phyloP scores from a whole-genome alignment of 805 yeast genomes.

The Yarrowia hollandica region DNA sequence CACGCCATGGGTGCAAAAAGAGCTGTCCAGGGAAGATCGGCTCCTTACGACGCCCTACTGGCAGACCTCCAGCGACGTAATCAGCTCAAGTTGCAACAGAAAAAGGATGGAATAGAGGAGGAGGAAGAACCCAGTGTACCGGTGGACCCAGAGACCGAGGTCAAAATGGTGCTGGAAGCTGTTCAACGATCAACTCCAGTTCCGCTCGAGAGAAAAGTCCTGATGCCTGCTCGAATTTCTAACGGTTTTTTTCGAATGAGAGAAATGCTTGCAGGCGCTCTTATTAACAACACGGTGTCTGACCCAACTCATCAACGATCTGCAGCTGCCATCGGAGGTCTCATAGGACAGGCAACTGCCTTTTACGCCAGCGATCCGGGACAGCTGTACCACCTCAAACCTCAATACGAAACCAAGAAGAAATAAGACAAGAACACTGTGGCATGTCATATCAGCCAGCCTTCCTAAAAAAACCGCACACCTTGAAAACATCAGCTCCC shows the following conservation, averaged over 20 bases:
- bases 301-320: slow-evolving; percentile 6
- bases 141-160: slow-evolving; percentile 87
- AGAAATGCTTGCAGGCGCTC: slow-evolving; percentile 84
- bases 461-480: too few relatives aligned
- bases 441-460: not conserved
- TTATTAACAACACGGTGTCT: slow-evolving; percentile 43
- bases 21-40: slow-evolving; percentile 89
- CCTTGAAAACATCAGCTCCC: too few relatives aligned
- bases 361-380: slow-evolving; percentile 23
- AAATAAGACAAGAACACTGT: not conserved
- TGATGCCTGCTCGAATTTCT: slow-evolving; percentile 67
- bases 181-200: slow-evolving; percentile 73
- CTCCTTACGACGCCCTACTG: slow-evolving; percentile 83
- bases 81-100: slow-evolving; percentile 65
- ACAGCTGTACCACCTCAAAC: slow-evolving; percentile 13
- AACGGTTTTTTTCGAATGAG: slow-evolving; percentile 75
- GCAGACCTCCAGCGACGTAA: slow-evolving; percentile 90
- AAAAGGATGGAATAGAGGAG: slow-evolving; percentile 41
- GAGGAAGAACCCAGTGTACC: slow-evolving; percentile 42
- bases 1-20: slow-evolving; percentile 99
- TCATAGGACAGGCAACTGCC: slow-evolving; percentile 20
- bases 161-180: slow-evolving; percentile 87
- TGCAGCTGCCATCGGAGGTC: slow-evolving; percentile 28
- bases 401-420: slow-evolving; percentile 14
- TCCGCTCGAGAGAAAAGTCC: slow-evolving; percentile 70